Base-by-base conservation (phyloP, 495 filamentous ascomycete genomes). In the Rhypophila decipiens region DNA sequence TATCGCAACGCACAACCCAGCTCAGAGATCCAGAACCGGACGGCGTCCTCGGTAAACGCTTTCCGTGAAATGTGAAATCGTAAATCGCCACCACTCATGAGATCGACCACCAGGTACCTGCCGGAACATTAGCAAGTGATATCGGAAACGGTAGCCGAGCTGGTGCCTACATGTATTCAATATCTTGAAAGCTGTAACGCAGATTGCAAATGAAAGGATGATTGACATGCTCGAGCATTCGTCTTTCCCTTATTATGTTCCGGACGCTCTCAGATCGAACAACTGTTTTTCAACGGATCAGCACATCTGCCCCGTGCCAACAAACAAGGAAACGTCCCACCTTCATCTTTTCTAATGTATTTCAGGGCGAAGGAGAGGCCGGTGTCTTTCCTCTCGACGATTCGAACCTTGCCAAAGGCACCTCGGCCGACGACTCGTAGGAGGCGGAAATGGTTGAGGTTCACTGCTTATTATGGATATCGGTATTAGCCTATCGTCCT, bases 301-400 rank as follows among this genome's bases (percentile, higher is more conserved):
- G 2, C 3, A 18, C 15, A n/a, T 12, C 24, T 34, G 4, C 8
- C 35, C 12, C n/a, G 8, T 11, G 5, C 9, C 35, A 37, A 5
- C 35, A 37, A 23, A 42, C 4, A 15, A 5, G 24, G 24, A 11
- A 18, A 8, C 10, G 46, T 68, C 84, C 44, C 58, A 94, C 90
- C 87, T 78, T 98, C 93, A 85, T 98, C 93, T 78, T 97, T 97
- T 36, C 93, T 84, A 43, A 98, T 97, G 66, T 98, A 97, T 62
- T 97, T 98, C 37, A 98, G 74, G 4, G 93, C 93, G 63, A 98
- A 98, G 7, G 90, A 90, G 62, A 83, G 42, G 38, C 83, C 84
- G 1, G 91, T 94, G 63, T 98, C 93, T 66, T 96, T 98, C 52
- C 90, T 79, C 73, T 98, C 93, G 56, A 98, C 93, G 56, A 98